A percentile compares a stretch with the other conserved stretches of the same genome.
These are phyloP conservation scores for Thalia dealbata DNA, from an alignment of 176 grass and related monocot species.

Conservation along the genomic window DNA sequence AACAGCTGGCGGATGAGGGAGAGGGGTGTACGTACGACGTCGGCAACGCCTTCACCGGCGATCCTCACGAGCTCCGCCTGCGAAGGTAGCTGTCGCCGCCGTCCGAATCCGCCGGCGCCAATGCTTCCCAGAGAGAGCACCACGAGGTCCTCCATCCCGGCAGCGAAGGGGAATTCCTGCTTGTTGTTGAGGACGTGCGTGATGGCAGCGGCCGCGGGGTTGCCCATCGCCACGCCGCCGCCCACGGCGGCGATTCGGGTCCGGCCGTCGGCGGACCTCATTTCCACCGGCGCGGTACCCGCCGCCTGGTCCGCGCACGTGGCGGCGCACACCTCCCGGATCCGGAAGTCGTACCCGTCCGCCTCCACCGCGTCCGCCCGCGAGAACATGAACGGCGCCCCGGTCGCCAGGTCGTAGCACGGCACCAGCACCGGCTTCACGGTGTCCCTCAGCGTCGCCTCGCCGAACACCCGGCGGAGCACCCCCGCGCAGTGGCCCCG, in stretches of 20 bases:
- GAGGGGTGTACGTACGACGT: slow-evolving; percentile 36
- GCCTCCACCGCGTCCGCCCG: slow-evolving; percentile 86
- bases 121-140: slow-evolving; percentile 65
- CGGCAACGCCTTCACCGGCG: slow-evolving; percentile 69
- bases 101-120: slow-evolving; percentile 22
- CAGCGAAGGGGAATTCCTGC: slow-evolving; percentile 65
- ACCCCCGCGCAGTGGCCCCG: neutral
- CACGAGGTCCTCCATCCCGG: slow-evolving; percentile 60
- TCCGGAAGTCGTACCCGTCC: slow-evolving; percentile 73
- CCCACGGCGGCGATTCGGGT: slow-evolving; percentile 59
- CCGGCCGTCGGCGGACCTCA: slow-evolving; percentile 48
- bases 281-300: neutral
- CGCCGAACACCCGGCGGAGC: slow-evolving; percentile 34
- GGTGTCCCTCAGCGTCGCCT: slow-evolving; percentile 62
- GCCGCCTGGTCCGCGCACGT: slow-evolving; percentile 38
- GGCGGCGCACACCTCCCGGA: slow-evolving; percentile 79
- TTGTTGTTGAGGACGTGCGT: slow-evolving; percentile 97
- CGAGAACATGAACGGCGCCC: slow-evolving; percentile 82
- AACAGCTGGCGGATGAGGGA: neutral
- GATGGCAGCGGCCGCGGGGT: slow-evolving; percentile 90
- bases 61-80: slow-evolving; percentile 56
- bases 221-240: slow-evolving; percentile 59
- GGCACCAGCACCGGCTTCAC: slow-evolving; percentile 75
- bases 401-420: slow-evolving; percentile 60
- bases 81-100: slow-evolving; percentile 8